Conservation (phyloP, 176 grass and related monocot species). For the Stipa capillata region DNA sequence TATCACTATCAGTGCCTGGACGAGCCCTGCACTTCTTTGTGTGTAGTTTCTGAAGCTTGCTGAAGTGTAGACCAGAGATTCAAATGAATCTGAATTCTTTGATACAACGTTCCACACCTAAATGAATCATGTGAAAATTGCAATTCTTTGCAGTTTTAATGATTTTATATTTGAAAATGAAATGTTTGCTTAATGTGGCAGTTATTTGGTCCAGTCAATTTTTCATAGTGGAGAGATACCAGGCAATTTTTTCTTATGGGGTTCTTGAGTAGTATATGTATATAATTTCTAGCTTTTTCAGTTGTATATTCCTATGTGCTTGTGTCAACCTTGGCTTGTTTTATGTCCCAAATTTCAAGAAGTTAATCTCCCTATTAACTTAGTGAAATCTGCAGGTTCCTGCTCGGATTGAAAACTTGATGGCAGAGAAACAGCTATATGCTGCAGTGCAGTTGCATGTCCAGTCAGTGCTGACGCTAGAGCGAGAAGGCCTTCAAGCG, state of each 20-base stretch:
- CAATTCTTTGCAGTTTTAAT: too few relatives aligned
- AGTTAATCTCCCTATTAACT: constrained; percentile 13
- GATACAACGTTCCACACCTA: too few relatives aligned
- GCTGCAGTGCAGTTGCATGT: constrained; percentile 96
- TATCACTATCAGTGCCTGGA: too few relatives aligned
- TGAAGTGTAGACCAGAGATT: too few relatives aligned
- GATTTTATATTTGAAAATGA: too few relatives aligned
- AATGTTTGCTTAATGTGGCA: too few relatives aligned
- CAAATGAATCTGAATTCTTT: too few relatives aligned
- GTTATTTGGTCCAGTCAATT: not conserved
- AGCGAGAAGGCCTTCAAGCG: constrained; percentile 99
- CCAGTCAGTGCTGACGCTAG: constrained; percentile 80
- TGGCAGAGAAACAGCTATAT: constrained; percentile 85
- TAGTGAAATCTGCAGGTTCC: constrained; percentile 59
- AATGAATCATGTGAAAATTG: too few relatives aligned
- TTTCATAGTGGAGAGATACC: not conserved
- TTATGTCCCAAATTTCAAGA: too few relatives aligned
- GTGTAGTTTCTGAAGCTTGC: too few relatives aligned
- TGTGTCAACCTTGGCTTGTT: too few relatives aligned
- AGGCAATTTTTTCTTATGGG: not conserved
- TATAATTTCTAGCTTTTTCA: not conserved
- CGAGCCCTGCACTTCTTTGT: too few relatives aligned
- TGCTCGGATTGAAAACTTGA: constrained; percentile 84
- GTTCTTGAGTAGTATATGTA: not conserved
- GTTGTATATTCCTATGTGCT: not conserved